Evolutionary conservation across 2,329 filamentous ascomycete genomes (phyloP).

Genomic region (Lizonia empirigonia): DNA sequence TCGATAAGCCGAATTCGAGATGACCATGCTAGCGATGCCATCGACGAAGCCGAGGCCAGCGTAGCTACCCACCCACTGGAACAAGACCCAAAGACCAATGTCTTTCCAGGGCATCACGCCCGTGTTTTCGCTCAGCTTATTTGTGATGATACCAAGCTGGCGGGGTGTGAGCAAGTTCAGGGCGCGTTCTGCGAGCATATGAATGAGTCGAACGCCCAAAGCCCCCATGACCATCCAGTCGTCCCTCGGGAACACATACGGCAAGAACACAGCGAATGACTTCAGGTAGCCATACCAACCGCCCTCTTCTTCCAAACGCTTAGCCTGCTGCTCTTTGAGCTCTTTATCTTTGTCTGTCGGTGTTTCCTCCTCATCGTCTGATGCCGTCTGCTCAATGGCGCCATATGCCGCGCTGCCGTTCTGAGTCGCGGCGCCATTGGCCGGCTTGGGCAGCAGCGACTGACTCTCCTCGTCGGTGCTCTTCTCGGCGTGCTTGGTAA

Average conservation of each 20-base stretch:
- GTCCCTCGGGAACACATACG: conserved; percentile 77
- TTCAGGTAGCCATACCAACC: conserved; percentile 79
- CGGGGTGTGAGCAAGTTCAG: conserved; percentile 80
- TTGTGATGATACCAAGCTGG: conserved; percentile 78
- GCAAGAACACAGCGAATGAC: conserved; percentile 74
- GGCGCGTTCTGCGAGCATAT: conserved; percentile 71
- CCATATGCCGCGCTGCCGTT: conserved; percentile 47
- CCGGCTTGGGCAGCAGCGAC: conserved; percentile 59
- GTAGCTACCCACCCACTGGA: conserved; percentile 56
- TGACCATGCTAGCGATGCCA: conserved; percentile 58
- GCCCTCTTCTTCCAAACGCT: conserved; percentile 73
- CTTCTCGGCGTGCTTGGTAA: conserved; percentile 38
- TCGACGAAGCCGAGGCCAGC: conserved; percentile 59
- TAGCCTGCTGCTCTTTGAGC: conserved; percentile 59
- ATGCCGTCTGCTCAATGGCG: conserved; percentile 31
- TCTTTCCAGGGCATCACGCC: conserved; percentile 59
- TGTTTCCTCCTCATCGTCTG: conserved; percentile 54
- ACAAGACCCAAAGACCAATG: conserved; percentile 57
- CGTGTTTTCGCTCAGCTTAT: conserved; percentile 64
- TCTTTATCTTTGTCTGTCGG: conserved; percentile 58
- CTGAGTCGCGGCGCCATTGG: conserved; percentile 46
- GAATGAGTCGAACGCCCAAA: conserved; percentile 68
- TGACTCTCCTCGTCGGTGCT: conserved; percentile 63
- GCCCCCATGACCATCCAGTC: conserved; percentile 70
- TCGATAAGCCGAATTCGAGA: conserved; percentile 64